Evolutionary conservation across 257 asterid species (phyloP), one percentile per base, ranked within the genome.

Genomic region (Lavandula angustifolia): DNA sequence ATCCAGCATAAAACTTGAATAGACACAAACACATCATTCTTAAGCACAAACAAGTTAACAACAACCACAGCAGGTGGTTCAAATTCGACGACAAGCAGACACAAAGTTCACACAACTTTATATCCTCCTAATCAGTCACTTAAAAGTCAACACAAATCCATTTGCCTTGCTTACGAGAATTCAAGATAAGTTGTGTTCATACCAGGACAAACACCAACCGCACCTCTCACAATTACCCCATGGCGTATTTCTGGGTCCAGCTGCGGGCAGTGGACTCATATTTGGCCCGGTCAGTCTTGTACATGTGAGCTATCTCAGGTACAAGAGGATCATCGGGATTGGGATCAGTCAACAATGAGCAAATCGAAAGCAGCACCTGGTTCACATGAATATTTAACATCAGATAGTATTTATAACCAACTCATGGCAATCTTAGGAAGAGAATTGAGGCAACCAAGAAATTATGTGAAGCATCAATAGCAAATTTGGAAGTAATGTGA

Each of bases 221-320:
- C 0, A 18, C 14, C 13, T 16, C 10, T 7, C 40, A 46, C 47
- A 58, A 66, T 75, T 73, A 75, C 34, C 81, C 78, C 81, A 72
- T 72, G 73, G 73, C 81, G 54, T 76, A 72, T 60, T 72, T 68
- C 59, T 73, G 75, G 9, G 73, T 58, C 81, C 81, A 76, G 78
- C 81, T 68, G 60, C 78, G 75, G 14, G 81, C 78, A 60, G 75
- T 67, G 37, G 78, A 62, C 72, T 76, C 81, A 2, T 76, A 76
- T 68, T 76, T 72, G 58, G 46, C 60, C 49, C 37, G 68, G 67
- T 76, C 81, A 34, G 75, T 65, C 73, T 76, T 76, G 75, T 76
- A 76, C 81, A 76, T 76, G 75, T 72, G 81, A 46, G 81, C 81
- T 48, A 76, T 76, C 78, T 72, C 78, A 32, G 78, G 81, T n/a